Evolutionary conservation across 169 alveolate genomes (phyloP).

Genomic region (Blepharisma undulans): DNA sequence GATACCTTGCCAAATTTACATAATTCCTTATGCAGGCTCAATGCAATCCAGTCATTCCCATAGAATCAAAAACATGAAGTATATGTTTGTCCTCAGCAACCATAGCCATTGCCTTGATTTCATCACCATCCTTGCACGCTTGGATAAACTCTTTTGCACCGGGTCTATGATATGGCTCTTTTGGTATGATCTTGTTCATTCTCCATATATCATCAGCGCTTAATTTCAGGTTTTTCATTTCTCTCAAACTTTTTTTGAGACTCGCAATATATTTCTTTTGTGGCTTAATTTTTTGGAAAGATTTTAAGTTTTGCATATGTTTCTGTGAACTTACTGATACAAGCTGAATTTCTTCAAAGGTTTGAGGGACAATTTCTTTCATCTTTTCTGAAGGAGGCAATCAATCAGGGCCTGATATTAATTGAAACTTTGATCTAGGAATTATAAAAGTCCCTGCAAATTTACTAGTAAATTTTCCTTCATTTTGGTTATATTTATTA

Average conservation of each 20-base stretch:
- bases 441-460: neutral
- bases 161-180: constrained; percentile 1
- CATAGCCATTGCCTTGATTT: neutral
- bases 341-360: neutral
- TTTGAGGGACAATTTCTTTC: neutral
- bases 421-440: neutral
- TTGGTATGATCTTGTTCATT: neutral
- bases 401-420: neutral
- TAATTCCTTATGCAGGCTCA: constrained; percentile 24
- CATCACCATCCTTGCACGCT: constrained; percentile 16
- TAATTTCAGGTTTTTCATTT: neutral
- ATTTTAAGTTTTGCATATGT: neutral
- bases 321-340: neutral
- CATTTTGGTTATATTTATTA: neutral
- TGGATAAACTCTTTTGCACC: neutral
- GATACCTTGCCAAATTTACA: neutral
- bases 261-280: neutral
- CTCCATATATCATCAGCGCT: neutral
- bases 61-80: neutral
- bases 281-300: neutral
- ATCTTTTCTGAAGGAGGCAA: neutral
- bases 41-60: constrained; percentile 11
- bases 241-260: neutral
- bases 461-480: neutral
- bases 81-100: neutral